phyloP scores from a whole-genome alignment of 2,329 filamentous ascomycete genomes.

The Hortaea werneckii region DNA sequence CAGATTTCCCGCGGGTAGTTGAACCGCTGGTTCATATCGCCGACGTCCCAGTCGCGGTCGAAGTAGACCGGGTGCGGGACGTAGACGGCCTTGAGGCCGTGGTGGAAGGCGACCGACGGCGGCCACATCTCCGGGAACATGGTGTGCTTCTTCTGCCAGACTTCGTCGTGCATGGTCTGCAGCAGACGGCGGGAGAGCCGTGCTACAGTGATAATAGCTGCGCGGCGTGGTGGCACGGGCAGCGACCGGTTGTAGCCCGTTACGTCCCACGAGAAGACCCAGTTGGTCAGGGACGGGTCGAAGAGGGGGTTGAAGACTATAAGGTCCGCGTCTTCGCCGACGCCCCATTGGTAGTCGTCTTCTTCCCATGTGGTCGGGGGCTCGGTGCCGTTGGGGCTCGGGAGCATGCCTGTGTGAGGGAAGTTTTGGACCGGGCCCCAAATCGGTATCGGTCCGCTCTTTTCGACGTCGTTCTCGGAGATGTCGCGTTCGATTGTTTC shows the following conservation, averaged over 20 bases:
- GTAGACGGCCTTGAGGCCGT: slow-evolving; percentile 69
- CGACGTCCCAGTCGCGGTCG: slow-evolving; percentile 58
- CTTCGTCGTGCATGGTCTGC: slow-evolving; percentile 69
- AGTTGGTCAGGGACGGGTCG: slow-evolving; percentile 60
- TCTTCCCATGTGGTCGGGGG: slow-evolving; percentile 50
- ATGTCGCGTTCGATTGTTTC: slow-evolving; percentile 41
- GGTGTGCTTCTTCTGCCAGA: slow-evolving; percentile 57
- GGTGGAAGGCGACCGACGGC: slow-evolving; percentile 60
- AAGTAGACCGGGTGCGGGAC: slow-evolving; percentile 72
- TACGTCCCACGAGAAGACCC: slow-evolving; percentile 59
- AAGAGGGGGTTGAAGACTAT: slow-evolving; percentile 72
- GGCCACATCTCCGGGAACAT: slow-evolving; percentile 75
- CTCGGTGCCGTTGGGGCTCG: slow-evolving; percentile 50
- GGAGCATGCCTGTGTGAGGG: slow-evolving; percentile 42
- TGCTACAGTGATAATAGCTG: slow-evolving; percentile 69
- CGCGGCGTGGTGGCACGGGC: slow-evolving; percentile 55
- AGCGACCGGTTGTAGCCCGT: slow-evolving; percentile 52
- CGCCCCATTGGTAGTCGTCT: slow-evolving; percentile 65
- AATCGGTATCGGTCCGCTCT: slow-evolving; percentile 43
- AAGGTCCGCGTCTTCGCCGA: slow-evolving; percentile 64
- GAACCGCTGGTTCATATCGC: slow-evolving; percentile 37
- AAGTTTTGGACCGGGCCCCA: slow-evolving; percentile 51
- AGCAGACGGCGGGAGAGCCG: slow-evolving; percentile 62
- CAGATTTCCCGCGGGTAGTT: slow-evolving; percentile 37
- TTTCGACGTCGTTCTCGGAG: slow-evolving; percentile 41